phyloP scores from a whole-genome alignment of 306 rosid species.

The Vicia villosa region DNA sequence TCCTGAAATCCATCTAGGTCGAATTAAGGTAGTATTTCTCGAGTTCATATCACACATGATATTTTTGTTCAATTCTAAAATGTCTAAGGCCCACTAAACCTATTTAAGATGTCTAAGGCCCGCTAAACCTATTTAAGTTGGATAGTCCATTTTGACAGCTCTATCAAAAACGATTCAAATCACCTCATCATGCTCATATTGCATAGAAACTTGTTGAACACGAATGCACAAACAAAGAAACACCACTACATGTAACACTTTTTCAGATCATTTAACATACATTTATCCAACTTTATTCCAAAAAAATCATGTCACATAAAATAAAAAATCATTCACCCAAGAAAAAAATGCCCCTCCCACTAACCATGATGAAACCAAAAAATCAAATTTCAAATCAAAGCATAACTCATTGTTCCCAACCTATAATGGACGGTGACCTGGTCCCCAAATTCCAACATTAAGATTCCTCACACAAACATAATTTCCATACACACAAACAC shows the following conservation, averaged over 20 bases:
- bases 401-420: slow-evolving; percentile 10
- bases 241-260: neutral
- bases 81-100: too few relatives aligned
- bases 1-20: too few relatives aligned
- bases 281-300: neutral
- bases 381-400: neutral
- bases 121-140: too few relatives aligned
- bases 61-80: too few relatives aligned
- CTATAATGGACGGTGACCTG: slow-evolving; percentile 13
- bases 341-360: neutral
- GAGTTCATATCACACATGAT: too few relatives aligned
- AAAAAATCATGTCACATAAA: neutral
- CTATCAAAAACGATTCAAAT: too few relatives aligned
- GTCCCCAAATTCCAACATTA: slow-evolving; percentile 26
- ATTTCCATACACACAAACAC: neutral
- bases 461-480: slow-evolving; percentile 22
- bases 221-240: neutral
- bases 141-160: too few relatives aligned
- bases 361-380: slow-evolving; percentile 6
- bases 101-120: too few relatives aligned
- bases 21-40: too few relatives aligned
- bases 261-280: neutral
- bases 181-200: too few relatives aligned
- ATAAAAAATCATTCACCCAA: slow-evolving; percentile 6
- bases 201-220: too few relatives aligned